Base-by-base conservation (phyloP, 257 asterid genomes). In the Knoxia roxburghii region DNA sequence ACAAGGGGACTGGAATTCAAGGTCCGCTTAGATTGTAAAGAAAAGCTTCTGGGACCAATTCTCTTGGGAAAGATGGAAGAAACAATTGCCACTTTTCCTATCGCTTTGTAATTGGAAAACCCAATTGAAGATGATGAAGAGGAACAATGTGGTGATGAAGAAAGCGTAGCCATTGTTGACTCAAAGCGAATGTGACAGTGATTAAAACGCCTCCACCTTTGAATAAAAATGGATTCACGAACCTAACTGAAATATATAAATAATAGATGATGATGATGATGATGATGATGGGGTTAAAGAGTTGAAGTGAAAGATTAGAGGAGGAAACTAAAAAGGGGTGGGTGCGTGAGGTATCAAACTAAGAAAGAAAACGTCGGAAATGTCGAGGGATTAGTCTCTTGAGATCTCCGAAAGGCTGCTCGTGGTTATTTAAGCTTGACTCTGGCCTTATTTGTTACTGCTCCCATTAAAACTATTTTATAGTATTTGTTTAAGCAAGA, bases 391-490 rank as follows among this genome's bases (percentile, higher is more conserved):
- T 64, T 67, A 78, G 81, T 61, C 96, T 62, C 95, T 84, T 84
- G 98, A 80, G 76, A 89, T 78, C 90, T 85, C 92, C 91, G 95
- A 89, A 85, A 81, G 95, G 96, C 76, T 81, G 90, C 72, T 63
- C 21, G 8, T 24, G 20, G 13, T 29, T 11, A 17, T 15, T 55
- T 56, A 10, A 2, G 41, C 39, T 56, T 27, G 18, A 56, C 33
- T 55, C 41, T n/a, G n/a, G 9, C 9, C 41, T 37, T 37, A 37
- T 3, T 37, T 37, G 4, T 37, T 37, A 3, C 9, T 37, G 9
- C 9, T 3, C 41, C 9, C 41, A 37, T 3, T 37, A 37, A 37
- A 3, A 37, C 41, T 37, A 9, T 37, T 9, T 3, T 37, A 3
- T 37, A 37, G 4, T 37, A 37, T 37, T 37, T 37, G 41, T 37